These are phyloP conservation scores for Vigna angularis DNA, from an alignment of 306 rosid species.

Conservation along the genomic window DNA sequence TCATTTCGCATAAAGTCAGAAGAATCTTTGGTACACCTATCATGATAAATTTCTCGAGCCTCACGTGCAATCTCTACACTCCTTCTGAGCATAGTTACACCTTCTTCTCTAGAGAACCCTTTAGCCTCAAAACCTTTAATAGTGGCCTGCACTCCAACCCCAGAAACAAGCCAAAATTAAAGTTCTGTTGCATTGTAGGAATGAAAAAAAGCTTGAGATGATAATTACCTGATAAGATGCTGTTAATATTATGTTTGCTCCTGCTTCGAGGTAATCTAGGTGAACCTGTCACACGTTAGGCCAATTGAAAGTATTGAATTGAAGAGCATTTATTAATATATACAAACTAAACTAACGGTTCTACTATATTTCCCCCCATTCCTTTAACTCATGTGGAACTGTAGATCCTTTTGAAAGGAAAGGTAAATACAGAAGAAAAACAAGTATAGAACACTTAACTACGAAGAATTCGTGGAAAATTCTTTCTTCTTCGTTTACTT, in stretches of 20 bases:
- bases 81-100: slow-evolving; percentile 66
- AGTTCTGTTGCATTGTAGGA: background rate
- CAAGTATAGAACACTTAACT: background rate
- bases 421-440: background rate
- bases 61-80: slow-evolving; percentile 83
- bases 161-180: background rate
- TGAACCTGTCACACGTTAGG: slow-evolving; percentile 66
- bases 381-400: background rate
- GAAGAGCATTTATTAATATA: background rate
- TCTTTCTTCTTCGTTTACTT: background rate
- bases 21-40: slow-evolving; percentile 63
- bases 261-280: slow-evolving; percentile 90
- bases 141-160: slow-evolving; percentile 67
- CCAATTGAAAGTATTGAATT: slow-evolving; percentile 13
- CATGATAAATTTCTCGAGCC: slow-evolving; percentile 74
- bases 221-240: slow-evolving; percentile 90
- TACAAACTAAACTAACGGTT: background rate
- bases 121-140: slow-evolving; percentile 89
- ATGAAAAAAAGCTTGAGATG: background rate
- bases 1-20: slow-evolving; percentile 55
- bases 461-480: background rate
- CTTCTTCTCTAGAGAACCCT: slow-evolving; percentile 76
- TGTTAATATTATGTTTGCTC: slow-evolving; percentile 82
- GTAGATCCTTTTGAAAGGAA: background rate
- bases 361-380: background rate